These are phyloP conservation scores for Monoraphidium neglectum DNA, from an alignment of 139 green algal genomes.

Conservation along the genomic window DNA sequence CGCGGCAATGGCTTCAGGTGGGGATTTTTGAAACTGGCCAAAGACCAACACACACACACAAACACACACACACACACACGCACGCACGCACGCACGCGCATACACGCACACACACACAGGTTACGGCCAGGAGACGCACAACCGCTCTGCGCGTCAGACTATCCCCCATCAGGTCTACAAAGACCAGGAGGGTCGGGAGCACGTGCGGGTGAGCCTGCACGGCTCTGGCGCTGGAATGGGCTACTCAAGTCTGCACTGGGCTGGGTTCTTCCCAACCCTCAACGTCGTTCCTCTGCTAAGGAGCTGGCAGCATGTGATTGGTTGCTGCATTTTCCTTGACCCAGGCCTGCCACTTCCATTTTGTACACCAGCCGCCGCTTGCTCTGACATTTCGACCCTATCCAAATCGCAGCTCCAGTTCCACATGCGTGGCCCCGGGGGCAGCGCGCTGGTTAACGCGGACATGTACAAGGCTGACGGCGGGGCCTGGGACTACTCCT, in stretches of 20 bases:
- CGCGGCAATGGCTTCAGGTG: too few relatives aligned
- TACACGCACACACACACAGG: slow-evolving; percentile 28
- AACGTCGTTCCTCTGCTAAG: not conserved
- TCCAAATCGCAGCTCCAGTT: slow-evolving; percentile 76
- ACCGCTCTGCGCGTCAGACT: slow-evolving; percentile 84
- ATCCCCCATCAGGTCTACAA: slow-evolving; percentile 90
- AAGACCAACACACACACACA: too few relatives aligned
- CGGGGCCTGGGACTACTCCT: slow-evolving; percentile 80
- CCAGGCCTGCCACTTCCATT: not conserved
- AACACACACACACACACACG: too few relatives aligned
- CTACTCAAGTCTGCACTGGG: not conserved
- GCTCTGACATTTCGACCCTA: not conserved
- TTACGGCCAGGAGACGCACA: slow-evolving; percentile 81
- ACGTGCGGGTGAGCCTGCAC: slow-evolving; percentile 70
- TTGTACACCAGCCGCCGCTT: not conserved
- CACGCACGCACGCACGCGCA: too few relatives aligned
- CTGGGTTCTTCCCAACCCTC: not conserved
- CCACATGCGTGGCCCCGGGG: slow-evolving; percentile 69
- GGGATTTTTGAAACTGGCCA: too few relatives aligned
- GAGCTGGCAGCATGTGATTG: not conserved
- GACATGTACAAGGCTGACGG: slow-evolving; percentile 83
- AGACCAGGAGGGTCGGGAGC: slow-evolving; percentile 81
- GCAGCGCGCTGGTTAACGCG: slow-evolving; percentile 70
- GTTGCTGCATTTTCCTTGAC: not conserved
- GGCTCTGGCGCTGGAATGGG: not conserved